Evolutionary conservation across 1,284 basidiomycete genomes (phyloP).

Genomic region (Mycena sp.): DNA sequence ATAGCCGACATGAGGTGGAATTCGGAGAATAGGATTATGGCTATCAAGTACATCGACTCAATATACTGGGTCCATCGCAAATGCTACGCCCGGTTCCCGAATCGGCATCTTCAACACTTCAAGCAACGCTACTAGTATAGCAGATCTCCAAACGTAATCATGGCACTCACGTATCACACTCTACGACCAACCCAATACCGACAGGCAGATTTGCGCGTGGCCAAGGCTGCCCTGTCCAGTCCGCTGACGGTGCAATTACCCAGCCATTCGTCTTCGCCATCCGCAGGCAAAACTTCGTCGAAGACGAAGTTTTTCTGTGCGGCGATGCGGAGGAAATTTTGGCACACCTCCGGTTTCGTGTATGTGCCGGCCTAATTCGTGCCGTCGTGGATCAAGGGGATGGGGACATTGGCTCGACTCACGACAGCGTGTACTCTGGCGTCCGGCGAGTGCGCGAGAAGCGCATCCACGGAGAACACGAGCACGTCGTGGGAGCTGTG

Average conservation of each 20-base stretch:
- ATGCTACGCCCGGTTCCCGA: too few species aligned
- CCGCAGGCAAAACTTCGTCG: constrained; percentile 46
- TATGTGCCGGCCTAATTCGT: constrained; percentile 63
- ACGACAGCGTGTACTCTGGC: constrained; percentile 67
- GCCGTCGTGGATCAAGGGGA: not conserved
- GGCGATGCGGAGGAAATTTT: constrained; percentile 59
- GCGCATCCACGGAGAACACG: constrained; percentile 55
- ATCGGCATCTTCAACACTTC: too few species aligned
- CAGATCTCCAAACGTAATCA: too few species aligned
- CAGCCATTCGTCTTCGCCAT: constrained; percentile 50
- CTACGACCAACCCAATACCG: constrained; percentile 68
- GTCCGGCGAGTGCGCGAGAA: constrained; percentile 54
- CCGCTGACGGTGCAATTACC: constrained; percentile 57
- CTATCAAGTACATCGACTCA: too few species aligned
- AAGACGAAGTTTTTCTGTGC: constrained; percentile 54
- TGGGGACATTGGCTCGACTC: constrained; percentile 12
- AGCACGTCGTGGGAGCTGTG: constrained; percentile 67
- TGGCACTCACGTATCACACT: too few species aligned
- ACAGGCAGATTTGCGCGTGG: constrained; percentile 63
- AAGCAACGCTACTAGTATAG: too few species aligned
- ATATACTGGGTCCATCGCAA: too few species aligned
- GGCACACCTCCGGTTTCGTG: constrained; percentile 63
- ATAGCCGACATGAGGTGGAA: too few species aligned
- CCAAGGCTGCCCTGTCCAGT: constrained; percentile 58
- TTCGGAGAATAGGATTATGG: too few species aligned